Evolutionary conservation across 2,329 filamentous ascomycete genomes (phyloP).

Genomic region (Pestalotiopsis sp.): DNA sequence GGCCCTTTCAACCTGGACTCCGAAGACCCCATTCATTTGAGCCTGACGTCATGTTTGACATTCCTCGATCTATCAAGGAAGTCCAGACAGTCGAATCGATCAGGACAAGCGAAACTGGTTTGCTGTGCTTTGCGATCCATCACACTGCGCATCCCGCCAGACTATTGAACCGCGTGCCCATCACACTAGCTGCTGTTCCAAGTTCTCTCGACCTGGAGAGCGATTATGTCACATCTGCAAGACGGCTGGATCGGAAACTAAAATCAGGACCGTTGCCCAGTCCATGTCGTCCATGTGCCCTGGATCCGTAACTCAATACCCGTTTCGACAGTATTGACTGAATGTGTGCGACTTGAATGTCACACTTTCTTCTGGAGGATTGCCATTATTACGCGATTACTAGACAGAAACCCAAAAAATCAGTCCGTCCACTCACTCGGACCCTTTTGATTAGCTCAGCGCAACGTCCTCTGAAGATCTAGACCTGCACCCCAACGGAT

Average conservation of each 20-base stretch:
- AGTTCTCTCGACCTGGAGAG: not conserved
- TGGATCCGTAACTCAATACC: not conserved
- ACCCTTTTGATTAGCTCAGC: not conserved
- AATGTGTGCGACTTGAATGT: not conserved
- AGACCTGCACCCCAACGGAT: not conserved
- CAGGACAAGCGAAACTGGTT: not conserved
- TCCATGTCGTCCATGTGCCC: not conserved
- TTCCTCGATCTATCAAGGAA: not conserved
- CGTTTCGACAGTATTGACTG: not conserved
- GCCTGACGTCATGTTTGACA: not conserved
- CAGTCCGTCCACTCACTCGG: not conserved
- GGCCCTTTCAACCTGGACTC: not conserved
- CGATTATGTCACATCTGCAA: conserved; percentile 1
- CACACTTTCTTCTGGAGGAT: not conserved
- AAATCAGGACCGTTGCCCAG: conserved; percentile 3
- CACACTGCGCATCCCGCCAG: not conserved
- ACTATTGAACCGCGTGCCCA: not conserved
- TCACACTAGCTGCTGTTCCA: not conserved
- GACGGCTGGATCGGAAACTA: conserved; percentile 4
- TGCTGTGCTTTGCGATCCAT: not conserved
- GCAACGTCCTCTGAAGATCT: not conserved
- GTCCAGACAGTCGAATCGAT: not conserved
- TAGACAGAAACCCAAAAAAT: not conserved
- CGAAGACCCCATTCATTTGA: not conserved
- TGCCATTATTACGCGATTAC: not conserved